Percentiles rank a stretch among this genome's conserved stretches.
phyloP scores from a whole-genome alignment of 306 rosid species.

The Bauhinia variegata region DNA sequence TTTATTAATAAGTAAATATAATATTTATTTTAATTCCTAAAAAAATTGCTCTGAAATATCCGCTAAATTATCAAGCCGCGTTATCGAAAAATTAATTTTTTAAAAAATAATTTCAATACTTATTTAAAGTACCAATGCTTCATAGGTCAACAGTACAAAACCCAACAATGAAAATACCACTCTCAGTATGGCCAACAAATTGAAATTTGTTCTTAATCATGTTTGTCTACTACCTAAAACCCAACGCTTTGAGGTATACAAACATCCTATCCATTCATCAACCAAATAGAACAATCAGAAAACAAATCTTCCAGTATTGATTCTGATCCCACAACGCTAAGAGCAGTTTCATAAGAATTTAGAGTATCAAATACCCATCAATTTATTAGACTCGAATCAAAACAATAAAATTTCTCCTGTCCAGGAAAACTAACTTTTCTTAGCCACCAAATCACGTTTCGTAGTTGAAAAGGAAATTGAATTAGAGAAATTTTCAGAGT shows the following conservation, averaged over 20 bases:
- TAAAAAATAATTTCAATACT: no score
- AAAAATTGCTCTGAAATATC: no score
- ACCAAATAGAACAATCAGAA: conserved; percentile 22
- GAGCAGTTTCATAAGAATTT: background rate
- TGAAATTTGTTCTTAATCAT: background rate
- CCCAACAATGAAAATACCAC: conserved; percentile 19
- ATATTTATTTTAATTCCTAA: no score
- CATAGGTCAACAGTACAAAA: conserved; percentile 27
- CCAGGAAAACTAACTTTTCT: conserved; percentile 34
- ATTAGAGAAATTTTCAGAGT: conserved; percentile 17
- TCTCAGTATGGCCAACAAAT: conserved; percentile 3
- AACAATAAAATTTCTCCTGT: conserved; percentile 9
- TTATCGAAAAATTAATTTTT: no score
- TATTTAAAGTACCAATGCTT: no score
- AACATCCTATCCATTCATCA: conserved; percentile 24
- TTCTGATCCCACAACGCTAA: conserved; percentile 21
- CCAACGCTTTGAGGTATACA: conserved; percentile 13
- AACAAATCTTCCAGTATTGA: conserved; percentile 11
- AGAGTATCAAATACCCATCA: no score
- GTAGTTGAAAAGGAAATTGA: conserved; percentile 2
- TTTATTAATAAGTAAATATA: no score
- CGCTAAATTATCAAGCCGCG: no score
- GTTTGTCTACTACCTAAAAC: conserved; percentile 7
- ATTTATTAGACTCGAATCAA: conserved; percentile 36
- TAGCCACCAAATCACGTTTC: conserved; percentile 29